Base-by-base conservation (phyloP, 306 rosid species). In the Prunus padus region DNA sequence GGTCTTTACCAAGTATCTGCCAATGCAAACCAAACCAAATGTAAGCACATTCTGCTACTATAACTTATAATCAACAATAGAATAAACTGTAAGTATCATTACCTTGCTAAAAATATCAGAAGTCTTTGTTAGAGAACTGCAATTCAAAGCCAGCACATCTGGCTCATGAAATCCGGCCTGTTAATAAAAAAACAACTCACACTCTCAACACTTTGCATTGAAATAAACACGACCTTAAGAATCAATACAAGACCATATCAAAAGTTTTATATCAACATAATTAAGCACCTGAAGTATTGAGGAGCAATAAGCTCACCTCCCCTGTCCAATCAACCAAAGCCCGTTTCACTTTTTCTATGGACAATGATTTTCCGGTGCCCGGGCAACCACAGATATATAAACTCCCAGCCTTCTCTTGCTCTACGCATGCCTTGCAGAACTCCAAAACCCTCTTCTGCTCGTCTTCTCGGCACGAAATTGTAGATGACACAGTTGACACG, bases 351-450 rank as follows among this genome's bases (percentile, higher is more conserved):
- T 85, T 95, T 49, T 85, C 97, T 87, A 89, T 89, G 28, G 97
- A 89, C 57, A 92, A 76, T 0, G 98, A 87, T 73, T 95, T 95
- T 18, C 97, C 97, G 0, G 98, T 92, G 57, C 98, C 98, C 0
- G 98, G 97, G 57, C 97, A 90, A 23, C 98, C 98, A 25, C 98
- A 92, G 0, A 92, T 81, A 47, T 92, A 95, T 19, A 95, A 72
- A 82, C 97, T 89, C 72, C 92, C 93, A n/a, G 97, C 82, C 79
- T 87, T 95, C 70, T 85, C 85, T 40, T 84, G 88, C 76, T 87
- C 91, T 14, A 95, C 47, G 67, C 90, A 80, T 2, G 82, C 75
- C 81, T 95, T 90, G 66, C 95, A 89, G 84, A 95, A 92, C 73
- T 79, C 89, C 26, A 95, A 67, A 56, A 95, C 88, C 84, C 84